These are phyloP conservation scores for Pythium diclinum DNA, from an alignment of 352 stramenopile species.

Conservation along the genomic window DNA sequence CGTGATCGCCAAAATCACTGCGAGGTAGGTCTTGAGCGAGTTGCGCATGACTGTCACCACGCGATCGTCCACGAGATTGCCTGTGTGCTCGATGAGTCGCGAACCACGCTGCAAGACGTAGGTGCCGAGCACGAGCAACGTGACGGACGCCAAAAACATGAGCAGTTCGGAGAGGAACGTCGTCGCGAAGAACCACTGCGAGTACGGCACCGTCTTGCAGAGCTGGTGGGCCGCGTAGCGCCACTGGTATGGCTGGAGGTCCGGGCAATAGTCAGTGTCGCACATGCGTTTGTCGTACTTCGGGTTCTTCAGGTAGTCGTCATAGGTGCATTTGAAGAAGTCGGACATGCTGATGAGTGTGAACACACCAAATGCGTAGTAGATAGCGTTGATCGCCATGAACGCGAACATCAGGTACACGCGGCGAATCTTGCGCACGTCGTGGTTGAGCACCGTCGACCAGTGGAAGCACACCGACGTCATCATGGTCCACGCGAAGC, in stretches of 20 bases:
- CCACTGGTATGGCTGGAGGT: constrained; percentile 81
- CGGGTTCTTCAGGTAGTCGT: constrained; percentile 86
- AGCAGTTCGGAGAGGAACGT: constrained; percentile 50
- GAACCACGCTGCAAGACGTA: constrained; percentile 71
- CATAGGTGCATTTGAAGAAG: constrained; percentile 85
- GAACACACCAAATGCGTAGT: constrained; percentile 69
- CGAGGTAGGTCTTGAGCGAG: constrained; percentile 74
- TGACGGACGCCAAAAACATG: constrained; percentile 58
- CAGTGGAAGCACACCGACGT: constrained; percentile 86
- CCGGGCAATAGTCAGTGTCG: constrained; percentile 70
- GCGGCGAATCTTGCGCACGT: constrained; percentile 49
- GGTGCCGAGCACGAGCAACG: constrained; percentile 58
- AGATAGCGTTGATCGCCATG: constrained; percentile 56
- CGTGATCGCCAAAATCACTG: constrained; percentile 71
- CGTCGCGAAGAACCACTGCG: constrained; percentile 56
- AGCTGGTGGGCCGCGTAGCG: constrained; percentile 63
- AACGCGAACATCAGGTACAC: constrained; percentile 61
- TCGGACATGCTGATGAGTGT: constrained; percentile 66
- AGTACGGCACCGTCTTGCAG: constrained; percentile 65
- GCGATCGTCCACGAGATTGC: constrained; percentile 69
- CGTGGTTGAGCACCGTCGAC: constrained; percentile 68
- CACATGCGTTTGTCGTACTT: constrained; percentile 65
- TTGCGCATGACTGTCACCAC: constrained; percentile 73
- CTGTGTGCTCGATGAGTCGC: constrained; percentile 68
- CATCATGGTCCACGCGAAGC: constrained; percentile 86